Conservation (phyloP, 306 rosid genomes). For the Luffa aegyptiaca region DNA sequence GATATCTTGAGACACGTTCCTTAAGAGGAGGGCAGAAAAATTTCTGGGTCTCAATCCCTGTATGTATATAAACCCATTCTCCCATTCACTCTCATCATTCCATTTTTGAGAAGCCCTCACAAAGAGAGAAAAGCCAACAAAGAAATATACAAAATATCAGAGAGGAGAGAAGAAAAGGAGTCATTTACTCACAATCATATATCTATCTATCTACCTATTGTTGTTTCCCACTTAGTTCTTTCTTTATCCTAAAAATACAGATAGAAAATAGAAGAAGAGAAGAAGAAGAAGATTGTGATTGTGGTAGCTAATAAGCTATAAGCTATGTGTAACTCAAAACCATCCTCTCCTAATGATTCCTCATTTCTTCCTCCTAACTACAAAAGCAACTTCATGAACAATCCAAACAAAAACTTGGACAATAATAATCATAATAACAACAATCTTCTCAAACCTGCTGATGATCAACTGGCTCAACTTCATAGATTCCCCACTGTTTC, state of each 20-base stretch:
- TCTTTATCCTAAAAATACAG: conserved; percentile 1
- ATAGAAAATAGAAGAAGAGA: background rate
- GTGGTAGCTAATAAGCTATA: background rate
- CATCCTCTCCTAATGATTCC: conserved; percentile 47
- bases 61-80: conserved; percentile 42
- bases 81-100: conserved; percentile 20
- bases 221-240: background rate
- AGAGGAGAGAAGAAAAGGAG: conserved; percentile 1
- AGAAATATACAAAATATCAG: conserved; percentile 15
- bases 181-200: background rate
- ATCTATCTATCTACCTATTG: conserved; percentile 6
- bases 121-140: conserved; percentile 9
- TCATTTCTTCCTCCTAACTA: conserved; percentile 29
- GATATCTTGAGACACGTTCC: conserved; percentile 7
- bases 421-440: background rate
- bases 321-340: conserved; percentile 54
- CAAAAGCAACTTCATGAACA: conserved; percentile 33
- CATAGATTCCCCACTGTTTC: conserved; percentile 69
- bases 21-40: background rate
- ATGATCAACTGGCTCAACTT: conserved; percentile 39
- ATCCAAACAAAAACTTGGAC: conserved; percentile 25
- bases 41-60: conserved; percentile 20
- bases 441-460: background rate
- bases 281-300: background rate
- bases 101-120: conserved; percentile 15